These are phyloP conservation scores for Triticum timopheevii DNA, from an alignment of 176 grass and related monocot species.

Conservation along the genomic window DNA sequence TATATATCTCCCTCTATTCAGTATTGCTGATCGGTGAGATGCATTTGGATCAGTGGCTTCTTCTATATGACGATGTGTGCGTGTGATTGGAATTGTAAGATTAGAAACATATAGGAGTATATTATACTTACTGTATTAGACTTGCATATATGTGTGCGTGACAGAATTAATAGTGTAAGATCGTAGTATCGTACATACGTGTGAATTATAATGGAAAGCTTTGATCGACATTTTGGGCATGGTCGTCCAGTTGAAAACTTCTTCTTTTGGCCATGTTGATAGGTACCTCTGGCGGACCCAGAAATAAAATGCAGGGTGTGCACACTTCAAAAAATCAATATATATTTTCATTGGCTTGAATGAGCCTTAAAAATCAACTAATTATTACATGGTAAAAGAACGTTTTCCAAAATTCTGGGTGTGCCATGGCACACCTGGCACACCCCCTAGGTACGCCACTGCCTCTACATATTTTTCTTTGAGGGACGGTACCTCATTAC, in stretches of 20 bases:
- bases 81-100: background rate
- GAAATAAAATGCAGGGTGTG: no score
- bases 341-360: no score
- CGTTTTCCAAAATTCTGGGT: no score
- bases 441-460: no score
- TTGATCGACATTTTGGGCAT: background rate
- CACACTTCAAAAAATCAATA: no score
- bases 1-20: background rate
- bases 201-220: background rate
- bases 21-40: background rate
- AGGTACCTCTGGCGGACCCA: no score
- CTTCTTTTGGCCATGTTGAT: background rate
- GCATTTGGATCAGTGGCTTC: background rate
- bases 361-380: no score
- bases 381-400: no score
- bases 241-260: background rate
- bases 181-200: background rate
- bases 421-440: no score
- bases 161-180: background rate
- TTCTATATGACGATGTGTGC: background rate
- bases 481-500: background rate
- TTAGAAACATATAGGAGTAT: background rate
- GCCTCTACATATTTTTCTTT: background rate
- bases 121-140: background rate
- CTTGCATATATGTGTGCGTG: background rate